Conservation (phyloP, 2,329 filamentous ascomycete genomes). For the Colletotrichum sojae region DNA sequence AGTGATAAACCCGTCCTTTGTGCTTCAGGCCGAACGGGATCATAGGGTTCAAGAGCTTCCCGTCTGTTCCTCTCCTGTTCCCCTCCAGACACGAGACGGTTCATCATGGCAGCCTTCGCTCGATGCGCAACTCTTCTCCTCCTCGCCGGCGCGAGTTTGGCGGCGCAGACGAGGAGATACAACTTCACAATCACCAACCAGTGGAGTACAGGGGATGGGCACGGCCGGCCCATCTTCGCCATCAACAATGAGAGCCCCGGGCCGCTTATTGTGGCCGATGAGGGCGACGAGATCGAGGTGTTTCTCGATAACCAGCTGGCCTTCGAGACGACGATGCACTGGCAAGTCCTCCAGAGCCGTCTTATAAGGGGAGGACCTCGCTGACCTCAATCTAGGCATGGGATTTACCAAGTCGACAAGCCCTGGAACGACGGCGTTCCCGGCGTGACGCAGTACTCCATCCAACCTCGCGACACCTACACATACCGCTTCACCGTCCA, state of each 20-base stretch:
- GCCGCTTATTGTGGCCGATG: slow-evolving; percentile 34
- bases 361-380: neutral
- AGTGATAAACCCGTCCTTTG: neutral
- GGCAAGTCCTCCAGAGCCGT: neutral
- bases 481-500: slow-evolving; percentile 32
- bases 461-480: slow-evolving; percentile 33
- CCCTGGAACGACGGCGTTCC: slow-evolving; percentile 36
- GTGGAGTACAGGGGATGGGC: slow-evolving; percentile 27
- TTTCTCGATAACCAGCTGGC: slow-evolving; percentile 35
- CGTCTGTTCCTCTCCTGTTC: neutral
- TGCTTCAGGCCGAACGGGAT: neutral
- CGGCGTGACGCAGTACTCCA: slow-evolving; percentile 33
- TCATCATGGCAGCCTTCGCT: slow-evolving; percentile 15
- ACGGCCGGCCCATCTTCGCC: slow-evolving; percentile 32
- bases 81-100: neutral
- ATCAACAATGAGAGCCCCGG: slow-evolving; percentile 36
- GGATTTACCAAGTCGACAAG: slow-evolving; percentile 34
- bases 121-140: slow-evolving; percentile 10
- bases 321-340: slow-evolving; percentile 37
- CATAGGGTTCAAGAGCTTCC: neutral
- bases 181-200: slow-evolving; percentile 37
- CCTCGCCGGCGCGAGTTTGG: slow-evolving; percentile 21
- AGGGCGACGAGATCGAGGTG: slow-evolving; percentile 35
- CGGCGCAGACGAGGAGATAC: slow-evolving; percentile 30
- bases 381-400: slow-evolving; percentile 9